phyloP scores from a whole-genome alignment of 1,284 basidiomycete species.

The Malassezia nana region DNA sequence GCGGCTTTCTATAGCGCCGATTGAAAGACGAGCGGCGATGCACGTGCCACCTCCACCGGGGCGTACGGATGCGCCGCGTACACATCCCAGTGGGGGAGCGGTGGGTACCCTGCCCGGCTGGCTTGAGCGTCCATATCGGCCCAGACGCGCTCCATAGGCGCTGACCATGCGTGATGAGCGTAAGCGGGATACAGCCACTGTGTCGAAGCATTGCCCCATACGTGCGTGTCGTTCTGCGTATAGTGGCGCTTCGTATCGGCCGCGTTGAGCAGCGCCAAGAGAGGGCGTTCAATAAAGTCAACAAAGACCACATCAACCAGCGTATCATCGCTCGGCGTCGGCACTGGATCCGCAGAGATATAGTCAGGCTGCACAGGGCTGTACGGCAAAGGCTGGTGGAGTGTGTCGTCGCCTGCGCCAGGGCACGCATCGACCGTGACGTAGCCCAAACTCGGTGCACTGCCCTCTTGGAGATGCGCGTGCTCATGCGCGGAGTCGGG shows the following conservation, averaged over 20 bases:
- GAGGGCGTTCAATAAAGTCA: conserved; percentile 28
- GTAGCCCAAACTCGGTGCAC: conserved; percentile 35
- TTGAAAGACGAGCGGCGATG: conserved; percentile 5
- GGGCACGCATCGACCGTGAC: conserved; percentile 39
- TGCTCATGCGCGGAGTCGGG: background rate
- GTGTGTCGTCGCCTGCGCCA: conserved; percentile 38
- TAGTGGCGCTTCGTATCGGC: conserved; percentile 22
- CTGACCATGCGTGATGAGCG: conserved; percentile 28
- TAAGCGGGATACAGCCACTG: conserved; percentile 38
- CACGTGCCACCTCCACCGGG: background rate
- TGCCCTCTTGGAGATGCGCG: background rate
- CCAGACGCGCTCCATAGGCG: background rate
- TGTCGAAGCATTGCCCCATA: conserved; percentile 38
- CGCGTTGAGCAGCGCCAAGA: conserved; percentile 22
- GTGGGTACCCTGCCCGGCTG: conserved; percentile 6
- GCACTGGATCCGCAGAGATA: conserved; percentile 28
- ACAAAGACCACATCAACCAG: conserved; percentile 30
- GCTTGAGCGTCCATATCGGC: conserved; percentile 4
- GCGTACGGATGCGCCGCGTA: conserved; percentile 11
- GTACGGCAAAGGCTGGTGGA: conserved; percentile 30
- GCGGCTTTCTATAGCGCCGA: conserved; percentile 20
- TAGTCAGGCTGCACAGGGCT: conserved; percentile 35
- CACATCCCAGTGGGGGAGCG: conserved; percentile 7
- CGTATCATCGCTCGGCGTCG: conserved; percentile 15
- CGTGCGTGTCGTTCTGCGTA: conserved; percentile 18